phyloP scores from a whole-genome alignment of 805 yeast species.

The Saccharomycopsis guyanensis region DNA sequence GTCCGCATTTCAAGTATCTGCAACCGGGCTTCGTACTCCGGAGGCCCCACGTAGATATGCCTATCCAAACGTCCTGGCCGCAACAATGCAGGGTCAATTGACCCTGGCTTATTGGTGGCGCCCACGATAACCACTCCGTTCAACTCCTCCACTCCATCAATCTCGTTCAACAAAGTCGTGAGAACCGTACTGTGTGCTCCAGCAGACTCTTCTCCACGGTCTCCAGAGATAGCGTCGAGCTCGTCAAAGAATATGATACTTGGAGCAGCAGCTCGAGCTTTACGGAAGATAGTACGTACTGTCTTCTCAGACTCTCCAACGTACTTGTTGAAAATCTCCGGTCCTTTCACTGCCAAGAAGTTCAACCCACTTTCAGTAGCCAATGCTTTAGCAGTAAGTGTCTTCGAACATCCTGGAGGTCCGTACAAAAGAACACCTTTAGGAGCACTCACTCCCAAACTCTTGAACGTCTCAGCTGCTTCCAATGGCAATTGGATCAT shows the following conservation, averaged over 20 bases:
- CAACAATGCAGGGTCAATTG: constrained; percentile 84
- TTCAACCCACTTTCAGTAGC: constrained; percentile 95
- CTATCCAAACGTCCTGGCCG: constrained; percentile 96
- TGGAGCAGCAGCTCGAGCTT: constrained; percentile 93
- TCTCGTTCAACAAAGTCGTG: constrained; percentile 86
- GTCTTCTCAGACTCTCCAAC: constrained; percentile 95
- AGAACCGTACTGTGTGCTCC: constrained; percentile 71
- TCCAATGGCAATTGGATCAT: constrained; percentile 88
- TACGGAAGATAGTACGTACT: constrained; percentile 85
- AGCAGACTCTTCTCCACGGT: constrained; percentile 47
- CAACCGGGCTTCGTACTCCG: constrained; percentile 70
- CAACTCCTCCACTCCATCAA: constrained; percentile 94
- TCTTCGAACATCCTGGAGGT: constrained; percentile 97
- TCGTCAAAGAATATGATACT: constrained; percentile 94
- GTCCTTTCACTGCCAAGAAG: constrained; percentile 93
- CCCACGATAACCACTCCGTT: constrained; percentile 92
- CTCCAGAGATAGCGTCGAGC: constrained; percentile 85
- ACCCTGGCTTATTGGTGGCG: constrained; percentile 93
- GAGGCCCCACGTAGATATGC: constrained; percentile 88
- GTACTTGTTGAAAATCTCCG: constrained; percentile 88
- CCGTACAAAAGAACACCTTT: constrained; percentile 91
- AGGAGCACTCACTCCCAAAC: constrained; percentile 82
- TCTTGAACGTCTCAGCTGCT: constrained; percentile 66
- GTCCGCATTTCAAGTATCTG: constrained; percentile 72
- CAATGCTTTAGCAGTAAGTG: constrained; percentile 87